Conservation (phyloP, 768 basidiomycete species). For the Lenzites betulinus region DNA sequence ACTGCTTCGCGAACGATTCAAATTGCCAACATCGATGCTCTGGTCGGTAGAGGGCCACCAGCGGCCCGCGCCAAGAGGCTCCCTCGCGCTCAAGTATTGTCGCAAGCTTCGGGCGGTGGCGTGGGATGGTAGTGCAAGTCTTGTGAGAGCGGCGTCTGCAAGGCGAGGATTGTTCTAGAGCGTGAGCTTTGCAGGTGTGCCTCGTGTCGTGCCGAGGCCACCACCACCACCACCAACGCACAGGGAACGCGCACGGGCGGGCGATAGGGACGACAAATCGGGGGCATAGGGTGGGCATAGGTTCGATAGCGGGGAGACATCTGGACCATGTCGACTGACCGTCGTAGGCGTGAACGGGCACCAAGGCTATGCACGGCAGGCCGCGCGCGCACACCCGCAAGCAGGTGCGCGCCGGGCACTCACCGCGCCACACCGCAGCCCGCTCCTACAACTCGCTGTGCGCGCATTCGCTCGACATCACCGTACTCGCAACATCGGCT, state of each 20-base stretch:
- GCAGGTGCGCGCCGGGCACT: slow-evolving; percentile 12
- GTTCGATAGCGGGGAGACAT: not conserved
- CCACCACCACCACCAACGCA: not conserved
- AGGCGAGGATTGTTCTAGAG: too few species aligned
- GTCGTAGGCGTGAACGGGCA: not conserved
- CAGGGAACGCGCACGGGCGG: slow-evolving; percentile 1
- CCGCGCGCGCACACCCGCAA: slow-evolving; percentile 18
- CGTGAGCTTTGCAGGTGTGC: too few species aligned
- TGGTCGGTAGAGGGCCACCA: too few species aligned
- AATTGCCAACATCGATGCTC: too few species aligned
- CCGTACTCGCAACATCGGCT: slow-evolving; percentile 13
- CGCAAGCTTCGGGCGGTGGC: too few species aligned
- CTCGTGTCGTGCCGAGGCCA: slow-evolving; percentile 5
- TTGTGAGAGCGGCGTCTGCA: too few species aligned
- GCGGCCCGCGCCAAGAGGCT: too few species aligned
- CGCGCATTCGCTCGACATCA: slow-evolving; percentile 21
- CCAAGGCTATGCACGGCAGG: slow-evolving; percentile 21
- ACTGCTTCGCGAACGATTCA: too few species aligned
- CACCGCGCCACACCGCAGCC: slow-evolving; percentile 11
- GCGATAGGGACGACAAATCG: slow-evolving; percentile 17
- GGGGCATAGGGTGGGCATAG: slow-evolving; percentile 24
- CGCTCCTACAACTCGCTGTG: slow-evolving; percentile 22
- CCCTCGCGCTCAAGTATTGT: too few species aligned
- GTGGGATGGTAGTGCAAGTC: too few species aligned
- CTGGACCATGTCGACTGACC: slow-evolving; percentile 13